A percentile compares a stretch with the other conserved stretches of the same genome.
These are phyloP conservation scores for Diddensiella caesifluorescens DNA, from an alignment of 805 yeast species.

Conservation along the genomic window DNA sequence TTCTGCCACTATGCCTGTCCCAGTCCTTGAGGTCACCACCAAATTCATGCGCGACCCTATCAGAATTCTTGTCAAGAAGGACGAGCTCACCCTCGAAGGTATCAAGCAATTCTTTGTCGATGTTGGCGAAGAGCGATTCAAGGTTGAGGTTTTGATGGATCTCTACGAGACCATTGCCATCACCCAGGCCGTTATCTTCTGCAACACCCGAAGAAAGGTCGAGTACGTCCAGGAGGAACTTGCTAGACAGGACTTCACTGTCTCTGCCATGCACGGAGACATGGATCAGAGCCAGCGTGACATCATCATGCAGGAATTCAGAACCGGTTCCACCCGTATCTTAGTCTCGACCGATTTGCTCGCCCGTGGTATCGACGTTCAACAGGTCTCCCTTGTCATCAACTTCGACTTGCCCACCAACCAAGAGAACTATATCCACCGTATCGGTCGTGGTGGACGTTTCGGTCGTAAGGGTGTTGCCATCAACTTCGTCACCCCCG, in stretches of 20 bases:
- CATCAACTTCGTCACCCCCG: constrained; percentile 81
- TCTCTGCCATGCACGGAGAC: constrained; percentile 95
- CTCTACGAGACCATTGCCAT: constrained; percentile 90
- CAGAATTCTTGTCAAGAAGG: constrained; percentile 89
- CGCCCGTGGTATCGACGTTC: constrained; percentile 99
- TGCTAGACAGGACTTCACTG: constrained; percentile 78
- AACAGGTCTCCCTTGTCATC: constrained; percentile 92
- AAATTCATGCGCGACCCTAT: constrained; percentile 93
- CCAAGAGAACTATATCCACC: constrained; percentile 92
- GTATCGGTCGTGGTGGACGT: constrained; percentile 98
- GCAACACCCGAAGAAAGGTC: constrained; percentile 94
- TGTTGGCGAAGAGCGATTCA: constrained; percentile 90
- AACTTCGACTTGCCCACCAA: constrained; percentile 92
- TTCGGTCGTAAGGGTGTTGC: constrained; percentile 97
- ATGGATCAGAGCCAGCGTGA: constrained; percentile 95
- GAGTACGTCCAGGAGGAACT: constrained; percentile 82
- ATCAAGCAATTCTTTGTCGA: constrained; percentile 87
- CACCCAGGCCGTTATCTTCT: constrained; percentile 96
- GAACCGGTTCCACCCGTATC: constrained; percentile 88
- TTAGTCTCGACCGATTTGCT: constrained; percentile 94
- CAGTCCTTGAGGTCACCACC: constrained; percentile 85
- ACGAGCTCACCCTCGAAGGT: constrained; percentile 90
- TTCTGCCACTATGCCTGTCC: constrained; percentile 89
- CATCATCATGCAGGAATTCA: constrained; percentile 89
- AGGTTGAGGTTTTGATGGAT: constrained; percentile 91